Conservation (phyloP, 352 stramenopile genomes). For the Pythium rhizo-oryzae region DNA sequence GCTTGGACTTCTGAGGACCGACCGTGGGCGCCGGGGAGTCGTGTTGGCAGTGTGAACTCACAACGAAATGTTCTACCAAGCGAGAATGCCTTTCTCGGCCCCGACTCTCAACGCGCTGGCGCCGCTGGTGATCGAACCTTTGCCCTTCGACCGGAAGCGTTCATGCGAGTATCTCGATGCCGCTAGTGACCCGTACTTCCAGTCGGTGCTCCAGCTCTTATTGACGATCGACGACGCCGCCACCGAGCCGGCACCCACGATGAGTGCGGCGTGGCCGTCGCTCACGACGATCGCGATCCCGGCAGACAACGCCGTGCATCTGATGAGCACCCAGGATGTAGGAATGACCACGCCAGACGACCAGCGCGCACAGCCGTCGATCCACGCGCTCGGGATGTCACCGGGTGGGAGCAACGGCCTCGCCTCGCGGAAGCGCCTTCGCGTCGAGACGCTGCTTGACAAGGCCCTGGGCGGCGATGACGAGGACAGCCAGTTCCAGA, state of each 20-base stretch:
- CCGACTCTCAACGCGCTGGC: neutral
- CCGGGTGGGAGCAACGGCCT: neutral
- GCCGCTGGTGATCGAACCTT: neutral
- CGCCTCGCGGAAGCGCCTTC: slow-evolving; percentile 7
- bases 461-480: slow-evolving; percentile 1
- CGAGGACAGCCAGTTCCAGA: slow-evolving; percentile 15
- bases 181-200: slow-evolving; percentile 17
- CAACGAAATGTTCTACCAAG: neutral
- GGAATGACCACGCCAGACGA: slow-evolving; percentile 12
- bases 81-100: neutral
- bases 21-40: too few relatives aligned
- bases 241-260: neutral
- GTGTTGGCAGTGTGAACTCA: neutral
- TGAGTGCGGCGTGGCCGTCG: slow-evolving; percentile 4
- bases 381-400: neutral
- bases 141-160: slow-evolving; percentile 7
- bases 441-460: slow-evolving; percentile 9
- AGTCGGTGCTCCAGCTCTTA: slow-evolving; percentile 16
- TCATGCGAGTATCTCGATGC: neutral
- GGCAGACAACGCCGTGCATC: neutral
- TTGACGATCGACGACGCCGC: slow-evolving; percentile 12
- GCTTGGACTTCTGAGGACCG: neutral
- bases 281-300: slow-evolving; percentile 17
- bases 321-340: neutral
- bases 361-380: neutral